phyloP scores from a whole-genome alignment of 2,329 filamentous ascomycete genomes.

The Aspergillus fructus region DNA sequence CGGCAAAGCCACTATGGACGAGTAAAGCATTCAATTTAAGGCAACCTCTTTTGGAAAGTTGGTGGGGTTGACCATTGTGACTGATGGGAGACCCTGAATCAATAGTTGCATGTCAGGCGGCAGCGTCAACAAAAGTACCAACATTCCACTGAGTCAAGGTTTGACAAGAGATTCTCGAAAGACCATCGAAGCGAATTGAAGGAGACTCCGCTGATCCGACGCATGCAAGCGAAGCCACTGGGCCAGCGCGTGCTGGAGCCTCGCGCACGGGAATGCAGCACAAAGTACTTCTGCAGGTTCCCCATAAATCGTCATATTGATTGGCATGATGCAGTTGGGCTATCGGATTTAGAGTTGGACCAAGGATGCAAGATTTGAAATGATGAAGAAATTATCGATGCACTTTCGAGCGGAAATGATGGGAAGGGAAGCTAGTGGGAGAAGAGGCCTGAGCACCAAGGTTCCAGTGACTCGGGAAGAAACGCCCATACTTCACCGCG shows the following conservation, averaged over 20 bases:
- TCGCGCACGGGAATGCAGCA: conserved; percentile 2
- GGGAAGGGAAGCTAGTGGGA: not conserved
- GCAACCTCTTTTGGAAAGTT: not conserved
- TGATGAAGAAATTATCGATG: not conserved
- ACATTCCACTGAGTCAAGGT: not conserved
- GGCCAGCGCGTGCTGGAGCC: not conserved
- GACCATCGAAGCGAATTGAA: not conserved
- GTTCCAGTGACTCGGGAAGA: not conserved
- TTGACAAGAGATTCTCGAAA: not conserved
- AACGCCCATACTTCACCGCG: not conserved
- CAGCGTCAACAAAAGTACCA: not conserved
- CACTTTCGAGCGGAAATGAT: not conserved
- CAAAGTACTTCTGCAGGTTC: conserved; percentile 5
- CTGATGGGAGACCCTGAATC: not conserved
- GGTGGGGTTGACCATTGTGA: not conserved
- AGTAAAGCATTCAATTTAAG: not conserved
- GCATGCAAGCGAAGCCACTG: not conserved
- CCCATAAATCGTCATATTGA: not conserved
- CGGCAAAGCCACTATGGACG: not conserved
- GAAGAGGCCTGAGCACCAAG: not conserved
- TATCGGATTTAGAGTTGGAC: conserved; percentile 6
- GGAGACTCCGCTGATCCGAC: not conserved
- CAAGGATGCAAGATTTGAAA: not conserved
- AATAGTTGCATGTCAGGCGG: not conserved
- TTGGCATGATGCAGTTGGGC: not conserved